Percentiles rank a stretch among this genome's conserved stretches.
These are phyloP conservation scores for Melanopsichium pennsylvanicum DNA, from an alignment of 1,284 basidiomycete genomes.

Conservation along the genomic window DNA sequence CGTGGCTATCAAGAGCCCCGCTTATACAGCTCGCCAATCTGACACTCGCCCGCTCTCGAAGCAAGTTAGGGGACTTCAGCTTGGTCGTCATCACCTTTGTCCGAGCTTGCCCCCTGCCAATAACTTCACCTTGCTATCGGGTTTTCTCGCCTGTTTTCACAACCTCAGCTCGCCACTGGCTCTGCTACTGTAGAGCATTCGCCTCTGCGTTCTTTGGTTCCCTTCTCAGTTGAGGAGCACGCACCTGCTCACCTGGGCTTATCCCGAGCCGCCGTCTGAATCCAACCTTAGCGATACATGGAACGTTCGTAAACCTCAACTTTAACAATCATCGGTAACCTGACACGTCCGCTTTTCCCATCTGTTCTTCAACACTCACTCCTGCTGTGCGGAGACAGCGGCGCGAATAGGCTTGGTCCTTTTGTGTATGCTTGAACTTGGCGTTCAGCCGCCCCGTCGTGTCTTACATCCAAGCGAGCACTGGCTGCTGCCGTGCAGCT, in stretches of 20 bases:
- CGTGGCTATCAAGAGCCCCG: neutral
- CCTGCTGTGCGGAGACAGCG: no score
- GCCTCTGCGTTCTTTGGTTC: neutral
- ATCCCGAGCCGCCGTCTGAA: no score
- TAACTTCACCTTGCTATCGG: conserved; percentile 1
- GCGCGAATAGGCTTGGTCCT: no score
- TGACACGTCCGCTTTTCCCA: no score
- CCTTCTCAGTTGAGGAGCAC: no score
- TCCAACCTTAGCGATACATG: neutral
- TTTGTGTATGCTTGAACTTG: neutral
- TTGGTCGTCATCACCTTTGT: no score
- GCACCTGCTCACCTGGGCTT: no score
- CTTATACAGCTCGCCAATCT: neutral
- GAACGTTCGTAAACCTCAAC: no score
- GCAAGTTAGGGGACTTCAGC: no score
- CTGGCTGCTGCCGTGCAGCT: neutral
- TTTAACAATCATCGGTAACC: no score
- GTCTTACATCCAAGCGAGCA: conserved; percentile 1
- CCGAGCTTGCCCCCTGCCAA: neutral
- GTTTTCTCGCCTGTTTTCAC: neutral
- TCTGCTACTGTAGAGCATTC: neutral
- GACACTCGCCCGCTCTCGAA: no score
- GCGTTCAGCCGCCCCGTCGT: neutral
- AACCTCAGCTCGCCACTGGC: neutral
- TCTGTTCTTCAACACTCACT: no score